These are phyloP conservation scores for Pseudopyrenochaeta lycopersici DNA, from an alignment of 2,329 filamentous ascomycete species.

Conservation along the genomic window DNA sequence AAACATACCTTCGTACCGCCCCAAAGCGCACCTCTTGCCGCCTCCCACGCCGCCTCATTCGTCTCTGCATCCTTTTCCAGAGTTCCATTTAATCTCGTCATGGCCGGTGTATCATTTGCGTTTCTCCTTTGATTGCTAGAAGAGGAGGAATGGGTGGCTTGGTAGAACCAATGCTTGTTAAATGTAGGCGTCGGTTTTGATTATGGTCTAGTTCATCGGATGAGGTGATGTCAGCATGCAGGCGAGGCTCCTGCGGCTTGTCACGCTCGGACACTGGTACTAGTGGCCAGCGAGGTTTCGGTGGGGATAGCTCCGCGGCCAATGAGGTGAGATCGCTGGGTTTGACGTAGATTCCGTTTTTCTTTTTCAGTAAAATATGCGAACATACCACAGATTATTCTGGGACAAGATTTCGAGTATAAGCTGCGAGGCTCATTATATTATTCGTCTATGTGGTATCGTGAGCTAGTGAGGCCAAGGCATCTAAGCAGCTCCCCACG, in stretches of 20 bases:
- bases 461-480: neutral
- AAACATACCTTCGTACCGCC: slow-evolving; percentile 70
- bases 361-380: too few relatives aligned
- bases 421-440: neutral
- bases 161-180: too few relatives aligned
- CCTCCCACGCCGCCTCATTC: slow-evolving; percentile 75
- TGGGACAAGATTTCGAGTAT: too few relatives aligned
- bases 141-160: neutral
- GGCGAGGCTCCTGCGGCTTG: neutral
- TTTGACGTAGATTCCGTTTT: neutral
- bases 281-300: neutral
- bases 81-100: slow-evolving; percentile 63
- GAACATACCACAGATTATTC: neutral
- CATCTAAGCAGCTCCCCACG: neutral
- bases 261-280: slow-evolving; percentile 13
- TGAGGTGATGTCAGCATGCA: slow-evolving; percentile 32
- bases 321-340: neutral
- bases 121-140: neutral
- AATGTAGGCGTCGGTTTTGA: too few relatives aligned
- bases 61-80: slow-evolving; percentile 71
- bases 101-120: slow-evolving; percentile 1
- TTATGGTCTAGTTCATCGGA: neutral
- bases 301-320: neutral
- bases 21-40: slow-evolving; percentile 69
- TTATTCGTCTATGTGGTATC: slow-evolving; percentile 3